These are phyloP conservation scores for Primulina tabacum DNA, from an alignment of 257 asterid genomes.

Conservation along the genomic window DNA sequence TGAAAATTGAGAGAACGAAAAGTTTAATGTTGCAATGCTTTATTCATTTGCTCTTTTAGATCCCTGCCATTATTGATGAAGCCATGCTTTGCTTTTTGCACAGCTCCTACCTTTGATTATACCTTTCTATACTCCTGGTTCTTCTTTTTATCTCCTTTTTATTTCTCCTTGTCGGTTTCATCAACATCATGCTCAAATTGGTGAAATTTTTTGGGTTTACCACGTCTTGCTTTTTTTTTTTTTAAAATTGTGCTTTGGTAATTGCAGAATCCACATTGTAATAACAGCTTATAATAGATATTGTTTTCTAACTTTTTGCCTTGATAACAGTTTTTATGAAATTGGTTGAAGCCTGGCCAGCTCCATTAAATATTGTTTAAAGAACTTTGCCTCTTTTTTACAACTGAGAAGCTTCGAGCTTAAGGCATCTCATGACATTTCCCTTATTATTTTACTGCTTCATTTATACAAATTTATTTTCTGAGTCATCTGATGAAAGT, in stretches of 20 bases:
- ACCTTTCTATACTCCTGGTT: not conserved
- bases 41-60: not conserved
- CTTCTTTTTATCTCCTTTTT: not conserved
- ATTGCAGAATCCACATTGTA: not conserved
- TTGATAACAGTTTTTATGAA: not conserved
- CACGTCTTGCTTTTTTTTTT: no score
- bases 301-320: not conserved
- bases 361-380: not conserved
- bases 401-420: conserved; percentile 16
- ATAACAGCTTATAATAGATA: not conserved
- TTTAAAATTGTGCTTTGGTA: not conserved
- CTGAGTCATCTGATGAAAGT: conserved; percentile 20
- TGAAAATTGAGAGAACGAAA: conserved; percentile 5
- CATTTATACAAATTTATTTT: not conserved
- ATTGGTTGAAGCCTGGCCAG: not conserved
- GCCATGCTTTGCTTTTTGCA: not conserved
- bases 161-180: not conserved
- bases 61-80: not conserved
- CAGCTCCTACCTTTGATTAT: not conserved
- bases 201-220: not conserved
- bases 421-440: conserved; percentile 17
- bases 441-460: conserved; percentile 6
- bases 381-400: conserved; percentile 11
- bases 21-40: conserved; percentile 15
- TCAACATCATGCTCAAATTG: not conserved